Base-by-base conservation (phyloP, 371 early-diverging fungal species). In the Cokeromyces recurvatus region DNA sequence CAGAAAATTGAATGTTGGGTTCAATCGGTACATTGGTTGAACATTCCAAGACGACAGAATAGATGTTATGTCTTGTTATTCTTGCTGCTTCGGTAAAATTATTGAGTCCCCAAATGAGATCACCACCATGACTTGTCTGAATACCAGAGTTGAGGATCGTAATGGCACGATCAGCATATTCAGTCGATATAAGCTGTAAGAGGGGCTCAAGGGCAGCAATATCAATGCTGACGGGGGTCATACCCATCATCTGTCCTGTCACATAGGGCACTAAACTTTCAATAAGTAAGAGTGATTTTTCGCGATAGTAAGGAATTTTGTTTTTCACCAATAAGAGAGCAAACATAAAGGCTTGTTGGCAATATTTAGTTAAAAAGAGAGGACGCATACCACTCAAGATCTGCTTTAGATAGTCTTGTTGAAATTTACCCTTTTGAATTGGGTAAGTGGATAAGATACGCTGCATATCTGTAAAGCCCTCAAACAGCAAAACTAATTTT, bases 341-440 rank as follows among this genome's bases (percentile, higher is more conserved):
- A 53, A 88, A 81, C 52, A 79, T 62, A 16, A 88, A 55, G 4
- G 81, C 82, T 51, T 80, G 70, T 16, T 69, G 69, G 34, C 83
- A 78, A 23, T 85, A 76, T 15, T 68, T 68, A 0, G 78, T 78
- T 31, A 90, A 74, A 52, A 82, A 91, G 1, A 71, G 57, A 24
- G 89, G 86, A 2, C 81, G 66, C 36, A 91, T 59, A 5, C 82
- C 61, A 1, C 56, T 64, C 9, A 81, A 62, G 10, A 88, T 61
- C 48, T 90, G 89, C 14, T 79, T 67, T 19, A 89, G 64, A 51
- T 82, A 90, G 51, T 89, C 90, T 23, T 86, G 82, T 54, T 81
- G 77, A 25, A 74, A 68, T 25, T 91, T 74, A 46, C 86, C 78
- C 20, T 83, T 71, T 47, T 82, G 78, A 42, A 80, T 82, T 15